Evolutionary conservation across 2,329 filamentous ascomycete genomes (phyloP).

Genomic region (Cladobotryum mycophilum): DNA sequence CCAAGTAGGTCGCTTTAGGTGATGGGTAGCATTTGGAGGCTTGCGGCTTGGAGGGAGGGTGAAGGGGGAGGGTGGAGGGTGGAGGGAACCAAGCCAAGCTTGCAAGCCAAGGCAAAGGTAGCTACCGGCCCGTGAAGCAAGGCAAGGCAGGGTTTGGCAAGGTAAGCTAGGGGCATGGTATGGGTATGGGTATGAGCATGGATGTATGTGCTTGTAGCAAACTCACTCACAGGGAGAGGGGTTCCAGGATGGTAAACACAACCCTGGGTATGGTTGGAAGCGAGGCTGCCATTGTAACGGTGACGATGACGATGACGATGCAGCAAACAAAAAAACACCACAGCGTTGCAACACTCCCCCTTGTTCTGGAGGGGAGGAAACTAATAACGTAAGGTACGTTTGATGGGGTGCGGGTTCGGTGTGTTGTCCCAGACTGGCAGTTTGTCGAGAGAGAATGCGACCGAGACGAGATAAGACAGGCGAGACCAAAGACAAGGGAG

Average conservation of each 20-base stretch:
- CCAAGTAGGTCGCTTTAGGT: not conserved
- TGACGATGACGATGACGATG: conserved; percentile 1
- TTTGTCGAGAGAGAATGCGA: not conserved
- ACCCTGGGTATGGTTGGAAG: conserved; percentile 59
- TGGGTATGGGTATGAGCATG: no score
- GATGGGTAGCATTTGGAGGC: no score
- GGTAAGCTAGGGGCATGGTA: no score
- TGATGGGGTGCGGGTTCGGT: not conserved
- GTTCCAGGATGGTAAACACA: conserved; percentile 63
- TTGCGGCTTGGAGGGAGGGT: not conserved
- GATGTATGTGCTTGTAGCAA: no score
- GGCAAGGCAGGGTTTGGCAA: no score
- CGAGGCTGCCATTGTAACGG: conserved; percentile 47
- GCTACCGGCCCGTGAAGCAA: no score
- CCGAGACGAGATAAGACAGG: not conserved
- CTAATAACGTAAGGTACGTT: no score
- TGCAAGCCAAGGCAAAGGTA: no score
- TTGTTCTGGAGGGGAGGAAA: no score
- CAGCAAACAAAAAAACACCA: not conserved
- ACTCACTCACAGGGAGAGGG: conserved; percentile 56
- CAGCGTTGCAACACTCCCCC: not conserved
- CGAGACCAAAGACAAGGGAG: not conserved
- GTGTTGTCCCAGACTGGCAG: not conserved
- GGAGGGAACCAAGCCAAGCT: no score
- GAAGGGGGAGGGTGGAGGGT: not conserved